Percentiles rank a stretch among this genome's conserved stretches.
phyloP scores from a whole-genome alignment of 2,329 filamentous ascomycete species.

The Alternaria alternata region DNA sequence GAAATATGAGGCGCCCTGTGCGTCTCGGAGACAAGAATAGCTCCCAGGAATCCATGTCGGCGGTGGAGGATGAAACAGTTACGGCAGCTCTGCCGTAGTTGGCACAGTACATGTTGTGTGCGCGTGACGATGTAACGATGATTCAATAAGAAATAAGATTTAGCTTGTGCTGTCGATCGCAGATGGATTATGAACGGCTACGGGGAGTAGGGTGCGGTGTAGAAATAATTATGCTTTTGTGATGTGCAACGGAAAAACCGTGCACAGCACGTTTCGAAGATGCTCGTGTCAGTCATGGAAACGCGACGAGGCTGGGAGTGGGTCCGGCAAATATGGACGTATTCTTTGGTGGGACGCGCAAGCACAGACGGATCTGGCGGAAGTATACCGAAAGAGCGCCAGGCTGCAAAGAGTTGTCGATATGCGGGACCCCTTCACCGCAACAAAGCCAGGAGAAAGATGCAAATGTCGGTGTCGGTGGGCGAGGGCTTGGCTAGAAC shows the following conservation, averaged over 20 bases:
- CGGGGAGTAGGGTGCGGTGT: not conserved
- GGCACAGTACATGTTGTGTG: constrained; percentile 22
- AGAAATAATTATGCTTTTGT: constrained; percentile 10
- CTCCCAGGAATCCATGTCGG: constrained; percentile 29
- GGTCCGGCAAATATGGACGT: constrained; percentile 35
- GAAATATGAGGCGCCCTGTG: constrained; percentile 41
- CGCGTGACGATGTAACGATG: not conserved
- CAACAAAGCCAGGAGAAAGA: constrained; percentile 5
- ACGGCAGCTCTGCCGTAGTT: constrained; percentile 38
- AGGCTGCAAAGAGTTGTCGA: constrained; percentile 12
- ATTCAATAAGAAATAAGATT: constrained; percentile 7
- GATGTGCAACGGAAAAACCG: constrained; percentile 9
- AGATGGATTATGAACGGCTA: not conserved
- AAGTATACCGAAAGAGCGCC: constrained; percentile 29
- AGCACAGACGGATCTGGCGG: constrained; percentile 50
- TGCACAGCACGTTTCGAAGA: constrained; percentile 13
- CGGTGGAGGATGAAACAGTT: constrained; percentile 44
- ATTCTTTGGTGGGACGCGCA: constrained; percentile 30
- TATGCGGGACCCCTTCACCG: constrained; percentile 17
- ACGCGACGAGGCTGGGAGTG: constrained; percentile 38
- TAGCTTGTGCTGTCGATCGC: constrained; percentile 5
- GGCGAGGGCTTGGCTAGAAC: constrained; percentile 3
- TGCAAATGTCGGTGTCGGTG: constrained; percentile 20
- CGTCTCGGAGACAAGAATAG: constrained; percentile 43
- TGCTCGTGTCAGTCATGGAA: constrained; percentile 29